Percentiles rank a stretch among this genome's conserved stretches.
Conservation (phyloP, 441 rosid species). For the Croton laevigatus region DNA sequence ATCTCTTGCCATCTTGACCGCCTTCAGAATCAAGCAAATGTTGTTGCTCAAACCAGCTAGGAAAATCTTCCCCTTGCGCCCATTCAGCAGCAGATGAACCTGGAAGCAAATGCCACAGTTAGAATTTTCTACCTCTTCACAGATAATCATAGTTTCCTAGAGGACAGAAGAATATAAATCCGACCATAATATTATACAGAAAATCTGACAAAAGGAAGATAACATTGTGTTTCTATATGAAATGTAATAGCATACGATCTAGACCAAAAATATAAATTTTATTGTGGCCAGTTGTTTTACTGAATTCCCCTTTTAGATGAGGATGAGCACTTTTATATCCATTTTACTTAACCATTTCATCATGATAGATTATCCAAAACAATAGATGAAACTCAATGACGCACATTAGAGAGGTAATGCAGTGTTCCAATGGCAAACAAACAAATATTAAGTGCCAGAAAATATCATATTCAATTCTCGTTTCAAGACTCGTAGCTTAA, state of each 20-base stretch:
- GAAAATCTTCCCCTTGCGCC: slow-evolving; percentile 59
- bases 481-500: no score
- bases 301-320: no score
- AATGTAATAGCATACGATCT: background rate
- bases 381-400: no score
- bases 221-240: background rate
- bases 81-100: slow-evolving; percentile 84
- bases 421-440: no score
- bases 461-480: no score
- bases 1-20: slow-evolving; percentile 48
- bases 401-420: no score
- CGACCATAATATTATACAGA: background rate
- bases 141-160: no score
- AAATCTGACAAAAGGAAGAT: background rate
- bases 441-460: no score
- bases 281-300: no score
- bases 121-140: background rate
- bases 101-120: slow-evolving; percentile 23
- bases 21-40: slow-evolving; percentile 51
- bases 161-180: background rate
- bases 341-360: no score
- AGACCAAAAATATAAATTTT: background rate
- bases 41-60: slow-evolving; percentile 58
- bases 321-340: no score
- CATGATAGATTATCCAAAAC: no score